A percentile compares a stretch with the other conserved stretches of the same genome.
Evolutionary conservation across 2,329 filamentous ascomycete genomes (phyloP).

Genomic region (Pseudopyricularia javanii): DNA sequence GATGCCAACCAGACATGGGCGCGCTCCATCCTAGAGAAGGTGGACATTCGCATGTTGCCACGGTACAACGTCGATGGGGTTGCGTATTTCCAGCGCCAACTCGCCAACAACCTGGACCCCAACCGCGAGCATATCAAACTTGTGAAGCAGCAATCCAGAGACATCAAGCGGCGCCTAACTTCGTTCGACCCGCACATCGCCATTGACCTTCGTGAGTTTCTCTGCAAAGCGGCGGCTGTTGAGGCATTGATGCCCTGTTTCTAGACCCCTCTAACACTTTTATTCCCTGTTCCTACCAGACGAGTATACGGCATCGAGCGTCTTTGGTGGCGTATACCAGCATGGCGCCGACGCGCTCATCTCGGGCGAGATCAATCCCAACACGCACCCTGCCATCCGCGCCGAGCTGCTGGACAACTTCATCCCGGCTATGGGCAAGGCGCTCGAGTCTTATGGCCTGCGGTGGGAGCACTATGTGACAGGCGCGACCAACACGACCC

Average conservation of each 20-base stretch:
- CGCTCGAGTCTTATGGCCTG: neutral
- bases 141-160: neutral
- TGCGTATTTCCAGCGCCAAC: neutral
- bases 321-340: conserved; percentile 1
- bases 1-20: conserved; percentile 1
- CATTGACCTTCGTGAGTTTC: neutral
- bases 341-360: neutral
- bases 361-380: neutral
- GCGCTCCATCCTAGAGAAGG: neutral
- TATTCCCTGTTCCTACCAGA: neutral
- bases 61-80: conserved; percentile 2
- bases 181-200: neutral
- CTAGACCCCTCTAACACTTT: neutral
- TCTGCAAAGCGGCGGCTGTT: no score
- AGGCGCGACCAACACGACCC: neutral
- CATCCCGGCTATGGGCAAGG: neutral
- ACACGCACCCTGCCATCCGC: neutral
- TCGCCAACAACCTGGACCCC: conserved; percentile 1
- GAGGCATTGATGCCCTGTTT: neutral
- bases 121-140: conserved; percentile 3
- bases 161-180: neutral
- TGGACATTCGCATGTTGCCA: neutral
- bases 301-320: neutral
- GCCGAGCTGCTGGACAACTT: neutral
- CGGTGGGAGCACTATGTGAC: conserved; percentile 2